Evolutionary conservation across 2,329 filamentous ascomycete species (phyloP), one percentile per base, ranked within the genome.

Genomic region (Bipolaris cookei): DNA sequence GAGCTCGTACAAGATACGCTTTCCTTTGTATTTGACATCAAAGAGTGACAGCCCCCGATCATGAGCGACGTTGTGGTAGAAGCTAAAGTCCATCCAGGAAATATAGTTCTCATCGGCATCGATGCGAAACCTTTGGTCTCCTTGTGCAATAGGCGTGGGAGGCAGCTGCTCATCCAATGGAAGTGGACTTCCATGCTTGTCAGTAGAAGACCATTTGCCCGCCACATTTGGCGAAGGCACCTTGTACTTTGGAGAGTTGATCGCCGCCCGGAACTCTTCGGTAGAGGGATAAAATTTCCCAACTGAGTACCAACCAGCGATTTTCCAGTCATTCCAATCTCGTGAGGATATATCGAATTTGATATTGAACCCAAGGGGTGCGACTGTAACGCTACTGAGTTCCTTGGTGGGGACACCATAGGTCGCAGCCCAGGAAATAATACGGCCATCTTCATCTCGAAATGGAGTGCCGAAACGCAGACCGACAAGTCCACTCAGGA

Each of bases 1-100:
- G 1, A 87, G 74, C 58, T 86, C 84, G 54, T 86, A 86, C 10
- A 86, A 72, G 6, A 87, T 69, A 6, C 82, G 75, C 56, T 84
- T 77, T n/a, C 81, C 82, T 63, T 84, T 83, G 75, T 81, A 85
- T 16, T 76, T 72, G 42, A 87, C 80, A 56, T 86, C 79, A 63
- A 80, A 81, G 0, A 86, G 71, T 0, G 77, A 64, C 35, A 86
- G 73, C 0, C 83, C 84, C 0, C 77, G 77, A 54, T 84, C 82
- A 7, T 77, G 73, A 1, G 75, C 77, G 47, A 83, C 82, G 3
- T 75, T 76, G n/a, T 84, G 72, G 62, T 81, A 86, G 64, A 86
- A 84, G 51, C 67, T 75, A 60, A 79, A 84, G 53, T 79, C 81
- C 81, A 83, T 82, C 81, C 80, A 84, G 51, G 79, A 73, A 28